phyloP scores from a whole-genome alignment of 306 rosid genomes.

The Glycyrrhiza uralensis region DNA sequence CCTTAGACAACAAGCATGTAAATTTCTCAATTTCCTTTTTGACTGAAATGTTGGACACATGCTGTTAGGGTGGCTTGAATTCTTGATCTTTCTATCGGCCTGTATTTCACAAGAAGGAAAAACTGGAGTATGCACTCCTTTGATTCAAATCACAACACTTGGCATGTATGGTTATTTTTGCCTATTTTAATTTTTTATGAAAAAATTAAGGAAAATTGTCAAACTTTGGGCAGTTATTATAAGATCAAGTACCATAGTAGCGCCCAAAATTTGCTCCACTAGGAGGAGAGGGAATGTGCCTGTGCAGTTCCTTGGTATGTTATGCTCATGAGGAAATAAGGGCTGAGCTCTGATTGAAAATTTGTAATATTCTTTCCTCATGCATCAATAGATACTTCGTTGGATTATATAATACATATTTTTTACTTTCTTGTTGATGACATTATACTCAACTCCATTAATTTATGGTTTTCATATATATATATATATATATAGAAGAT shows the following conservation, averaged over 20 bases:
- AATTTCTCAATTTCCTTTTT: neutral
- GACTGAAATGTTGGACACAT: neutral
- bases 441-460: neutral
- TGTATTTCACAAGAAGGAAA: neutral
- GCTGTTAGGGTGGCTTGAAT: neutral
- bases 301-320: slow-evolving; percentile 1
- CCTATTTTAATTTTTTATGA: neutral
- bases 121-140: neutral
- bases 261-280: neutral
- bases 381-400: neutral
- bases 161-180: neutral
- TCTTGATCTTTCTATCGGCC: neutral
- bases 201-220: neutral
- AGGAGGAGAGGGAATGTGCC: neutral
- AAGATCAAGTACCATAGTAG: neutral
- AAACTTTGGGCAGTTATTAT: neutral
- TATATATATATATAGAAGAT: slow-evolving; percentile 16
- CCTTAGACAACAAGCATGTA: slow-evolving; percentile 9
- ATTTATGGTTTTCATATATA: slow-evolving; percentile 8
- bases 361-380: neutral
- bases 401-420: slow-evolving; percentile 7
- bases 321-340: slow-evolving; percentile 14
- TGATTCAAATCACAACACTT: neutral
- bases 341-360: neutral
- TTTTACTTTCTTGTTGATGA: slow-evolving; percentile 9